phyloP scores from a whole-genome alignment of 1,284 basidiomycete genomes.

The Ustilago xerochloae region DNA sequence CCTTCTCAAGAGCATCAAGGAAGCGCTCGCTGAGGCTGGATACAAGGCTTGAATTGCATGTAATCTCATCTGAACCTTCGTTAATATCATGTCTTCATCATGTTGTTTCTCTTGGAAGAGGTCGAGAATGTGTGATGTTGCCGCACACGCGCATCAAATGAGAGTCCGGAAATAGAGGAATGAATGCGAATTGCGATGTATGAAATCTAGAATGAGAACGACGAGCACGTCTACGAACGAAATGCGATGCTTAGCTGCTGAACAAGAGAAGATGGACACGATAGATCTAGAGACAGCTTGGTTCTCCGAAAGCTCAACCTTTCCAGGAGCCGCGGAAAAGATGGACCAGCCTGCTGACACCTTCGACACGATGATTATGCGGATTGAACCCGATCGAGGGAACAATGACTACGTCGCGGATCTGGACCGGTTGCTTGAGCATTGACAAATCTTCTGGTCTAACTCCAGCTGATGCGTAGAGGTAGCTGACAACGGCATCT shows the following conservation, averaged over 20 bases:
- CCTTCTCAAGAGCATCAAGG: slow-evolving; percentile 78
- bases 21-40: slow-evolving; percentile 70
- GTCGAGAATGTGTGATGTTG: too few relatives aligned
- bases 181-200: background rate
- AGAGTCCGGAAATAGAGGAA: too few relatives aligned
- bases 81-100: background rate
- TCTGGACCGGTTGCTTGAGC: slow-evolving; percentile 43
- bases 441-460: slow-evolving; percentile 38
- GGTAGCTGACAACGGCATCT: slow-evolving; percentile 42
- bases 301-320: too few relatives aligned
- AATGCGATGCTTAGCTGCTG: background rate
- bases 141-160: too few relatives aligned
- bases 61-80: background rate
- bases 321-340: slow-evolving; percentile 51
- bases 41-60: slow-evolving; percentile 59
- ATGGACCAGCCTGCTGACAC: slow-evolving; percentile 35
- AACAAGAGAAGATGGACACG: too few relatives aligned
- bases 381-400: slow-evolving; percentile 44
- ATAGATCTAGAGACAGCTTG: too few relatives aligned
- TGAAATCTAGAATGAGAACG: background rate
- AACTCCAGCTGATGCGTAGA: slow-evolving; percentile 42
- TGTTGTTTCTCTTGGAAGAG: too few relatives aligned
- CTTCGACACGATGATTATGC: background rate
- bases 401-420: slow-evolving; percentile 42
- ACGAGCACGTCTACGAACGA: background rate